These are phyloP conservation scores for Diaporthe vaccinii DNA, from an alignment of 2,329 filamentous ascomycete species.

Conservation along the genomic window DNA sequence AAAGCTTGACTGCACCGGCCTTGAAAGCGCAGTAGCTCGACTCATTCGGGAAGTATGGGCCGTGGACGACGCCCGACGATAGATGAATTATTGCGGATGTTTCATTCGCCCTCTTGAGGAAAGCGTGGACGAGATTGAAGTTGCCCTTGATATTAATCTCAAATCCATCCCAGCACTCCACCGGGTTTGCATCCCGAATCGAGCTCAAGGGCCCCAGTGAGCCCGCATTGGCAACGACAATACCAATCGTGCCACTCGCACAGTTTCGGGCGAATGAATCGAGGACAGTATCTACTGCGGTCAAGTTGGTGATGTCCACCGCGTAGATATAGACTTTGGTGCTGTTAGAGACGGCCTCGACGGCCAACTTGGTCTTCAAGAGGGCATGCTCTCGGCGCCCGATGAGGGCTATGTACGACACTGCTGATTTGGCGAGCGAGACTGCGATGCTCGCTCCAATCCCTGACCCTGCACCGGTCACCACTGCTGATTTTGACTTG, in stretches of 20 bases:
- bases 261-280: not conserved
- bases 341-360: not conserved
- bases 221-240: slow-evolving; percentile 3
- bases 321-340: not conserved
- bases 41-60: slow-evolving; percentile 27
- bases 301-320: not conserved
- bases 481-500: slow-evolving; percentile 30
- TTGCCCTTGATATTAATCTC: slow-evolving; percentile 22
- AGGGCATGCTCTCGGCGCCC: slow-evolving; percentile 12
- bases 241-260: not conserved
- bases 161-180: not conserved
- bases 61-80: slow-evolving; percentile 8
- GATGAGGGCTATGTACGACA: slow-evolving; percentile 12
- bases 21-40: slow-evolving; percentile 29
- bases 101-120: not conserved
- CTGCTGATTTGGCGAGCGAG: slow-evolving; percentile 12
- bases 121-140: slow-evolving; percentile 21
- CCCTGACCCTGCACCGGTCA: slow-evolving; percentile 21
- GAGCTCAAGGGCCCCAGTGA: not conserved
- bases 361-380: not conserved
- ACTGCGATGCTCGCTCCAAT: slow-evolving; percentile 13
- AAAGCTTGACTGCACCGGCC: slow-evolving; percentile 24
- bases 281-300: not conserved
- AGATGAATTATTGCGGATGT: not conserved
- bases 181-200: not conserved